phyloP scores from a whole-genome alignment of 169 alveolate species.

The Plasmodium ovale region DNA sequence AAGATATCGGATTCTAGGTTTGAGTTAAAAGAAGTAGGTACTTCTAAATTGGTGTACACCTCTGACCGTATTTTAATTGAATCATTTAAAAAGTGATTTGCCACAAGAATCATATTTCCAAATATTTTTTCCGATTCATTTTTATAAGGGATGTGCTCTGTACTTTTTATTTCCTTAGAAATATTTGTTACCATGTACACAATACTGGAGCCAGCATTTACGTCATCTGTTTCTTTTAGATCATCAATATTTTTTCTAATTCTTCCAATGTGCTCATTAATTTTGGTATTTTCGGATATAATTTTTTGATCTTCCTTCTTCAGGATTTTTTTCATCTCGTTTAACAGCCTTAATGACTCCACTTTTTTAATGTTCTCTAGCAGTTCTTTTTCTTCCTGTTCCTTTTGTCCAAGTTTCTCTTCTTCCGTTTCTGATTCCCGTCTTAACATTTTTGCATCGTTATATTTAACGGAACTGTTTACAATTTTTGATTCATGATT shows the following conservation, averaged over 20 bases:
- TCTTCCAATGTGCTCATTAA: background rate
- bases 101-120: constrained; percentile 1
- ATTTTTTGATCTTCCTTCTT: background rate
- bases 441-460: constrained; percentile 18
- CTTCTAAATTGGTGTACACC: background rate
- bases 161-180: background rate
- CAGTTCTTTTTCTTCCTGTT: constrained; percentile 15
- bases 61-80: background rate
- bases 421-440: constrained; percentile 3
- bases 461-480: background rate
- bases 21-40: background rate
- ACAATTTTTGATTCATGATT: background rate
- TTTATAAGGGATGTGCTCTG: background rate
- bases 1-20: constrained; percentile 3
- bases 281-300: background rate
- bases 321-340: constrained; percentile 11
- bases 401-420: background rate
- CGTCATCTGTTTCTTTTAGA: background rate
- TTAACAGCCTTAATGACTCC: constrained; percentile 13
- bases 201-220: background rate
- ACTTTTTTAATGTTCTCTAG: constrained; percentile 7
- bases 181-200: background rate
- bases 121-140: constrained; percentile 6
- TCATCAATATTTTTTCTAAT: background rate
- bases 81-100: constrained; percentile 26